Percentiles rank a stretch among this genome's conserved stretches.
Evolutionary conservation across 345 rosid genomes (phyloP).

Genomic region (Syzygium jambos): DNA sequence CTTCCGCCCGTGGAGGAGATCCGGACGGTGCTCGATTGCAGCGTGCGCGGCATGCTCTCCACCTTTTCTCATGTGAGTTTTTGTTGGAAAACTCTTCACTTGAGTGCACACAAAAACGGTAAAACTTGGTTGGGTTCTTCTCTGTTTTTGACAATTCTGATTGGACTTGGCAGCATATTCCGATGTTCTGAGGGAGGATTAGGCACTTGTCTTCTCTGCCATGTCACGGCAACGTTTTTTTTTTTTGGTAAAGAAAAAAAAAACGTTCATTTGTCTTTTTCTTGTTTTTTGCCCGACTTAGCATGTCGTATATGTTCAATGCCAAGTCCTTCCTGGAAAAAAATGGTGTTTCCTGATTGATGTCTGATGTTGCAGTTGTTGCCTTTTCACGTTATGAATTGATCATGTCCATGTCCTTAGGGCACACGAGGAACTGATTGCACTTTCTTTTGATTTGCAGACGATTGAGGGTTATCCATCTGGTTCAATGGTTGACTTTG

Average conservation of each 20-base stretch:
- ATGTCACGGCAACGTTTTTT: background rate
- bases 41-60: constrained; percentile 62
- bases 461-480: constrained; percentile 82
- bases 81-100: background rate
- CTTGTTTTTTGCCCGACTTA: background rate
- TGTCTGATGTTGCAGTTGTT: background rate
- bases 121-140: background rate
- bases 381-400: background rate
- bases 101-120: background rate
- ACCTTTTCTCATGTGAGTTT: constrained; percentile 72
- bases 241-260: too few relatives aligned
- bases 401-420: background rate
- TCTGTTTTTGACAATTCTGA: background rate
- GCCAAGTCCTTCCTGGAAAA: background rate
- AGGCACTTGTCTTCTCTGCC: background rate
- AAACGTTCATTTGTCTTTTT: fast-evolving
- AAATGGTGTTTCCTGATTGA: background rate
- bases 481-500: constrained; percentile 88
- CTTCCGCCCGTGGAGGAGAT: constrained; percentile 81
- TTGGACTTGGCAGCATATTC: background rate
- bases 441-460: constrained; percentile 26
- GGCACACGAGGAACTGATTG: background rate
- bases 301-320: background rate
- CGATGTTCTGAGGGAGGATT: background rate
- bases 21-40: constrained; percentile 52